A percentile compares a stretch with the other conserved stretches of the same genome.
Conservation (phyloP, 176 grass and related monocot species). For the Poa annua region DNA sequence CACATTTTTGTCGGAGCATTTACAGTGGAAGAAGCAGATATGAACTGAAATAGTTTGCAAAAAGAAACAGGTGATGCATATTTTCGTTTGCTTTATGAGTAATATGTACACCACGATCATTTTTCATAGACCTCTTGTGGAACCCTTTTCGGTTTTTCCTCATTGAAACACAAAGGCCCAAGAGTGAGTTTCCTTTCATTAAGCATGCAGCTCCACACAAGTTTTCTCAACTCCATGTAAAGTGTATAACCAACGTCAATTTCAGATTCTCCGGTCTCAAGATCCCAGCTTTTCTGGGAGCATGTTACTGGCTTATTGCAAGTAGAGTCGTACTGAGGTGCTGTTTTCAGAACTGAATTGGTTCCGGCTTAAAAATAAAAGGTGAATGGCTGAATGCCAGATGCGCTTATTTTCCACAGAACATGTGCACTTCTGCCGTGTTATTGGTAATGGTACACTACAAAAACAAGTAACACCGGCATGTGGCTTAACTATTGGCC, state of each 20-base stretch:
- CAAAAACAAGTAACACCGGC: background rate
- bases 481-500: background rate
- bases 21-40: slow-evolving; percentile 13
- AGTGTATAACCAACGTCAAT: background rate
- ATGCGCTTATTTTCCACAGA: slow-evolving; percentile 6
- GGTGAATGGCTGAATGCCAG: slow-evolving; percentile 7
- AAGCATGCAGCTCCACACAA: background rate
- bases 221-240: background rate
- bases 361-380: background rate
- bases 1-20: background rate
- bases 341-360: slow-evolving; percentile 13
- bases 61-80: slow-evolving; percentile 6
- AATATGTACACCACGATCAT: slow-evolving; percentile 23
- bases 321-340: background rate
- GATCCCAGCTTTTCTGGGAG: slow-evolving; percentile 1
- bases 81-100: slow-evolving; percentile 33
- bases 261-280: slow-evolving; percentile 10
- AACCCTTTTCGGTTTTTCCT: background rate
- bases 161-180: background rate
- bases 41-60: slow-evolving; percentile 12
- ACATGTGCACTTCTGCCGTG: background rate
- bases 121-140: slow-evolving; percentile 8
- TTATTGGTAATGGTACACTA: background rate
- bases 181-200: background rate
- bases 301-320: slow-evolving; percentile 18